Evolutionary conservation across 306 rosid genomes (phyloP), one percentile per base, ranked within the genome.

Genomic region (Pterocarpus santalinus): DNA sequence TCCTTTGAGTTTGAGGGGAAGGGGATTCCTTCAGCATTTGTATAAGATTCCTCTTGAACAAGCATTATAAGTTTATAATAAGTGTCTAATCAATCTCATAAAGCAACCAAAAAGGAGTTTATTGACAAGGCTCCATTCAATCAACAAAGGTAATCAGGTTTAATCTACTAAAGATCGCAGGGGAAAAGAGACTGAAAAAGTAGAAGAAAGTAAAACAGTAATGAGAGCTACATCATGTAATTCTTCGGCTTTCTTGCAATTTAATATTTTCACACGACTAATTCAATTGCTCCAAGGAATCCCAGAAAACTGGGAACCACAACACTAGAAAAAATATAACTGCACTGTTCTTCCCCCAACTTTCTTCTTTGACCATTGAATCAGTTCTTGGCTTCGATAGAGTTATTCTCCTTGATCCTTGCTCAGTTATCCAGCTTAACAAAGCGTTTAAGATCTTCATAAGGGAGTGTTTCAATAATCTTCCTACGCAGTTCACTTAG

Each of bases 341-440:
- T 16, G 36, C 7, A 17, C 47, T 14, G 51, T 73, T 64, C 10
- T 62, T 68, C 3, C 46, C 17, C 35, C 10, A n/a, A 51, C 38
- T 33, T 53, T 53, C 38, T 65, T 16, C 6, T 32, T 52, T 2
- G 38, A 73, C 67, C 60, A 73, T 52, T 77, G 83, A 85, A 79
- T 90, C 84, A 92, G 81, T 87, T 91, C 90, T 91, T 92, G 80
- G 94, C 91, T 87, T 90, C 89, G 3, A 81, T 12, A 58, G 91
- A 84, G 90, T 91, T 90, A 84, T 91, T 92, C 86, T 91, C 97
- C 87, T 90, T 92, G 87, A 92, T 94, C 80, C 88, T 89, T 28
- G 87, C 94, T 76, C 95, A 91, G 80, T 82, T 95, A 82, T 95
- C 97, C 66, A 91, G 87, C 90, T 95, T 92, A 70, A 89, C 95